Base-by-base conservation (phyloP, 306 rosid species). In the Calophaca sinica region DNA sequence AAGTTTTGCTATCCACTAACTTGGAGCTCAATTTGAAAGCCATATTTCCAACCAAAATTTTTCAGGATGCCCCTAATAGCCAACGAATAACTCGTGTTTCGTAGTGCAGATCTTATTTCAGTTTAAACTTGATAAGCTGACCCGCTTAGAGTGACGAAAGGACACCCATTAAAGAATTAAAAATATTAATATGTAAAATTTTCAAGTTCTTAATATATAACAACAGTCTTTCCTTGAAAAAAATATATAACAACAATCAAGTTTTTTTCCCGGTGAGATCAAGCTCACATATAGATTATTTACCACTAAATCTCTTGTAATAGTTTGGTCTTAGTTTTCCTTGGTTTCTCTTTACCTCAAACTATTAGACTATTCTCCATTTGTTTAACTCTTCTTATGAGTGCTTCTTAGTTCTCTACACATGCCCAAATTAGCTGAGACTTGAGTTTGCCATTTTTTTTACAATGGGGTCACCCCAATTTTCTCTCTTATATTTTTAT, bases 11-110 rank as follows among this genome's bases (percentile, higher is more conserved):
- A 29, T 29, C 26, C 57, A 44, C 55, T 6, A 64, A n/a, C 15
- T 64, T 62, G 51, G 49, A 62, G 32, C 32, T 59, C 42, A 59
- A 32, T 59, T 59, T 61, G 46, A 36, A 41, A 41, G 45, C 45
- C 9, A 7, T 41, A 41, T 41, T 41, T 41, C 9, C 28, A 38
- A n/a, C 45, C 46, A 36, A 35, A 61, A 61, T 5, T 61, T 55
- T 35, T 61, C 68, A 9, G 2, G 54, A 65, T 65, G 10, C 38
- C 39, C 55, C 15, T 45, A 11, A 5, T 50, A 50, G 6, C 54
- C 53, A 50, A 50, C 26, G 1, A n/a, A 3, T 45, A 6, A 48
- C 55, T 44, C 2, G 72, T 46, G 10, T 11, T 66, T 45, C 6
- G 26, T 3, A n/a, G 55, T 28, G 7, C 5, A 26, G 26, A 66